phyloP scores from a whole-genome alignment of 2,329 filamentous ascomycete species.

The Exophiala dermatitidis region DNA sequence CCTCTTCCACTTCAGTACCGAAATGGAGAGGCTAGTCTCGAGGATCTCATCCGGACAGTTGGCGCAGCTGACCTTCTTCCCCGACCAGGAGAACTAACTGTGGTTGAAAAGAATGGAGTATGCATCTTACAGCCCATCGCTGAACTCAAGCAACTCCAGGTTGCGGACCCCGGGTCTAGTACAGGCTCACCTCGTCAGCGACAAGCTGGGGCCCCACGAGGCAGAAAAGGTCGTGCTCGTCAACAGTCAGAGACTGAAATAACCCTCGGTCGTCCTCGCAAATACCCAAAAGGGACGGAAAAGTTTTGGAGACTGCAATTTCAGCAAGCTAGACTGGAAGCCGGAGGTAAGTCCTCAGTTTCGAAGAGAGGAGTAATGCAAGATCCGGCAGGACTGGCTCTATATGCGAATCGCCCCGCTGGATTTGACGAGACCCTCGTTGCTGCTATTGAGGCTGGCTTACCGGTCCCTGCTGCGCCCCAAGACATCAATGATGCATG shows the following conservation, averaged over 20 bases:
- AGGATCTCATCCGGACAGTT: conserved; percentile 33
- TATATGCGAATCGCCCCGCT: conserved; percentile 22
- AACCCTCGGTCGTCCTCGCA: conserved; percentile 24
- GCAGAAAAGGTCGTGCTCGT: not conserved
- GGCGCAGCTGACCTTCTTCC: conserved; percentile 33
- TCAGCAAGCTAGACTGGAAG: conserved; percentile 14
- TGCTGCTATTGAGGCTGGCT: conserved; percentile 16
- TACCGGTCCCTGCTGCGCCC: conserved; percentile 19
- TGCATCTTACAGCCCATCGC: conserved; percentile 6
- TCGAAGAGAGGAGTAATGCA: conserved; percentile 15
- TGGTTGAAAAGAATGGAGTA: conserved; percentile 33
- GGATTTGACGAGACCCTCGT: conserved; percentile 24
- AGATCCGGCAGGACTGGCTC: conserved; percentile 14
- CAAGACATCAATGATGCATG: conserved; percentile 23
- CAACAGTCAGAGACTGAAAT: not conserved
- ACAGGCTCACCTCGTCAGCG: not conserved
- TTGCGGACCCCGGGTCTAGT: no score
- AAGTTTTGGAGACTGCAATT: conserved; percentile 27
- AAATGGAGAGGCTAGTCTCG: conserved; percentile 39
- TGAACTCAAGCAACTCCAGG: no score
- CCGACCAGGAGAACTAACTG: conserved; percentile 33
- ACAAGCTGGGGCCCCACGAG: not conserved
- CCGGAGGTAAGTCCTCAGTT: not conserved
- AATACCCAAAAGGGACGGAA: conserved; percentile 26
- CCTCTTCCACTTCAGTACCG: conserved; percentile 33